phyloP scores from a whole-genome alignment of 352 stramenopile genomes.

The Halophytophthora batemanensis region DNA sequence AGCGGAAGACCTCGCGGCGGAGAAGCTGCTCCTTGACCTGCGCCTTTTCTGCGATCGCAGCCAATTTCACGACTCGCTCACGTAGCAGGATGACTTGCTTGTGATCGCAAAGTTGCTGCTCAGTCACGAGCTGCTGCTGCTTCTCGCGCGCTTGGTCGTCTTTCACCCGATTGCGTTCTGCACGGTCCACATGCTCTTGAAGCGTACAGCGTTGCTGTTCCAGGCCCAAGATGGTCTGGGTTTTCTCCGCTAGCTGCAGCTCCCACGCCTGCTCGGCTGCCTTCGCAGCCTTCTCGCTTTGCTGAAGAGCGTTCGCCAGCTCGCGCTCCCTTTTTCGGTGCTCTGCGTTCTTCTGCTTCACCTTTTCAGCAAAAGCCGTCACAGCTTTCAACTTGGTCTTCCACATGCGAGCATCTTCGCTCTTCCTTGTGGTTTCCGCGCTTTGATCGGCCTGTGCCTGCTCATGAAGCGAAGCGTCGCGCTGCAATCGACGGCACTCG shows the following conservation, averaged over 20 bases:
- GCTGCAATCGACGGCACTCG: conserved; percentile 35
- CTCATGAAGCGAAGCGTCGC: conserved; percentile 20
- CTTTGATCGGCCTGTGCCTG: conserved; percentile 12
- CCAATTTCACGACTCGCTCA: conserved; percentile 21
- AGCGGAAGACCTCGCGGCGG: conserved; percentile 42
- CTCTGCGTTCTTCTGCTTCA: conserved; percentile 28
- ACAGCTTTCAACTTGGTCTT: conserved; percentile 42
- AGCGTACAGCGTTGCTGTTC: conserved; percentile 27
- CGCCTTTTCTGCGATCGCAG: conserved; percentile 30
- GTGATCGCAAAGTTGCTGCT: conserved; percentile 35
- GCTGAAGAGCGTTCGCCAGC: conserved; percentile 10
- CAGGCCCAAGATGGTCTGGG: conserved; percentile 30
- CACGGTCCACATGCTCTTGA: conserved; percentile 15
- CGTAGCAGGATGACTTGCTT: conserved; percentile 24
- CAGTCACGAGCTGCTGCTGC: conserved; percentile 17
- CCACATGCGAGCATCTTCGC: conserved; percentile 32
- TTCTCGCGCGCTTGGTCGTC: conserved; percentile 17
- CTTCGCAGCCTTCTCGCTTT: conserved; percentile 24
- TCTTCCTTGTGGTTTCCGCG: conserved; percentile 16
- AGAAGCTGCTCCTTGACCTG: conserved; percentile 45
- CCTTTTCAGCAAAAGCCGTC: conserved; percentile 26
- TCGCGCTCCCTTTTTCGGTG: conserved; percentile 25
- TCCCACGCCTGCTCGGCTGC: conserved; percentile 23
- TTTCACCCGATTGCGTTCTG: conserved; percentile 16
- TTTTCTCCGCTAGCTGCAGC: conserved; percentile 25